Evolutionary conservation across 768 basidiomycete genomes (phyloP), one percentile per base, ranked within the genome.

Genomic region (Serpula lacrymans): DNA sequence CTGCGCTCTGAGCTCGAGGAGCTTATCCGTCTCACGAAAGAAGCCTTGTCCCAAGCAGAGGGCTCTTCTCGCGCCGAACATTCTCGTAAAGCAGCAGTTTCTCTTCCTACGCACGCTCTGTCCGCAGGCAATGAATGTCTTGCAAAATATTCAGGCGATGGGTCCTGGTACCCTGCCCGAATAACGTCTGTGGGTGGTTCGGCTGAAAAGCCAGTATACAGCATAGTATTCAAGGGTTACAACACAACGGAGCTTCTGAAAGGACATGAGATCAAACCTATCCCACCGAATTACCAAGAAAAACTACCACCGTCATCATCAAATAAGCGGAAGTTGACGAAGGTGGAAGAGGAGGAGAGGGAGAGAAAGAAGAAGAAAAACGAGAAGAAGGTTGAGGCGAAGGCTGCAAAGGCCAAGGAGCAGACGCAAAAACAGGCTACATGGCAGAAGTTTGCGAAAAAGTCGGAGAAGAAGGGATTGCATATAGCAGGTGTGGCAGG

Each of bases 361-460:
- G 91, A 92, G 50, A 69, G 64, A 61, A 93, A 91, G 78, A 88
- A 89, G 75, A 92, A 92, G 72, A 91, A 90, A 71, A 93, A 91
- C 55, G 91, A 93, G 72, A 92, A 92, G 72, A 93, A 93, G 64
- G 50, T 89, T 29, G 91, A 93, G 69, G 75, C 69, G 13, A 80
- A 76, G 54, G 89, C 88, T 25, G 76, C 80, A 7, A 94, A 94
- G 64, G 86, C 89, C 8, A 89, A 91, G 62, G 91, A 94, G 57
- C 91, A 94, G 67, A 72, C 67, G 23, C 71, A 70, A 47, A 90
- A 91, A 65, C 89, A 93, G 66, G 78, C 78, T 43, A 82, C 81
- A 32, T 95, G 91, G 91, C 89, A 93, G 68, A 89, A 89, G 68
- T 95, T 95, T 69, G 82, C 91, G 16, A 95, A 93, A 71, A 95